phyloP scores from a whole-genome alignment of 768 basidiomycete genomes.

The Pholiota conissans region DNA sequence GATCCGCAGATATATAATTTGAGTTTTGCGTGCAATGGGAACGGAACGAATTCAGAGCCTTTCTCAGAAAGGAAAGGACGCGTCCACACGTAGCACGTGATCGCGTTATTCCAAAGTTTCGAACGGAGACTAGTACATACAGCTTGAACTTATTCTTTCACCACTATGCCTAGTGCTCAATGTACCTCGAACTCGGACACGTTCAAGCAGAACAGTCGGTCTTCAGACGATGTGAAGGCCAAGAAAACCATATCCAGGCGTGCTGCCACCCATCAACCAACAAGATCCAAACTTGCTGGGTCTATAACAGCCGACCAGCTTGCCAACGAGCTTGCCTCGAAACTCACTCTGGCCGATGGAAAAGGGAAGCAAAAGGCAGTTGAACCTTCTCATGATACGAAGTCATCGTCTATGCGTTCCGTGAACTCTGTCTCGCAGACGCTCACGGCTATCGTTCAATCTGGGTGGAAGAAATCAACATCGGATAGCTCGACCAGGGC shows the following conservation, averaged over 20 bases:
- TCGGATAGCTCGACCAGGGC: slow-evolving; percentile 22
- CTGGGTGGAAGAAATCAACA: slow-evolving; percentile 58
- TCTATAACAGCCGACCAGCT: slow-evolving; percentile 14
- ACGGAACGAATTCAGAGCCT: too few relatives aligned
- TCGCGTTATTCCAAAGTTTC: too few relatives aligned
- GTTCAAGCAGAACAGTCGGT: background rate
- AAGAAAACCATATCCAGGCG: background rate
- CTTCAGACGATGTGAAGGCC: background rate
- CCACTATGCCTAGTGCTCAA: too few relatives aligned
- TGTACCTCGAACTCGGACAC: background rate
- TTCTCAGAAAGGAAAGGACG: too few relatives aligned
- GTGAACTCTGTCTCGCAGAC: slow-evolving; percentile 65
- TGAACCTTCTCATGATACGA: slow-evolving; percentile 16
- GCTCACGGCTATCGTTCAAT: slow-evolving; percentile 50
- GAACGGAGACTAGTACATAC: too few relatives aligned
- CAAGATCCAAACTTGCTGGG: slow-evolving; percentile 10
- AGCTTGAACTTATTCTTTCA: too few relatives aligned
- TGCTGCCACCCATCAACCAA: slow-evolving; percentile 7
- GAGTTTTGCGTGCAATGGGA: too few relatives aligned
- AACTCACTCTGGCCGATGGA: slow-evolving; percentile 15
- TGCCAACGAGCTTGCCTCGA: slow-evolving; percentile 13
- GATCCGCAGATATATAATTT: too few relatives aligned
- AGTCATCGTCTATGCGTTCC: slow-evolving; percentile 54
- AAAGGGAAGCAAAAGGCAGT: slow-evolving; percentile 32
- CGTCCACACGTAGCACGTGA: too few relatives aligned